Evolutionary conservation across 306 rosid species (phyloP).

Genomic region (Quercus rubra): DNA sequence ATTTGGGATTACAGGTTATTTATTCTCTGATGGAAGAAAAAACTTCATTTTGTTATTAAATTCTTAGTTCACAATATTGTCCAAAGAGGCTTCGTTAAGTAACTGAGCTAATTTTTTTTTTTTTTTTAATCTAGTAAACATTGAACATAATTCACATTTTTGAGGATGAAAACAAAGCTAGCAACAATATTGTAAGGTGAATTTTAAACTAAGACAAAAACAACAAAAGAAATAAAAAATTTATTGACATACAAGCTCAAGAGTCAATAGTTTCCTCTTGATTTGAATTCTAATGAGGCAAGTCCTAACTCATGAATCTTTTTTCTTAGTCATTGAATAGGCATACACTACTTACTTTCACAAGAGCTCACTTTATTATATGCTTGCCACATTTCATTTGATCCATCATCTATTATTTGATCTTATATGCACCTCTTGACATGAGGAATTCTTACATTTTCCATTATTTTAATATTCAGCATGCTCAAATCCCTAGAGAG

Average conservation of each 20-base stretch:
- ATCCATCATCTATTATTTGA: not conserved
- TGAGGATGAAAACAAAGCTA: not conserved
- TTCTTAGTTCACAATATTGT: too few relatives aligned
- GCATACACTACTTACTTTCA: not conserved
- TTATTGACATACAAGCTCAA: not conserved
- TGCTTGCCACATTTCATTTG: not conserved
- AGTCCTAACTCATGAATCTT: not conserved
- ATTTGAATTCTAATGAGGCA: not conserved
- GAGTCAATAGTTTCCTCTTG: not conserved
- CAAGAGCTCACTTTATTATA: not conserved
- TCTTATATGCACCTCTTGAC: not conserved
- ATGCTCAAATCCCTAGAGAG: constrained; percentile 99
- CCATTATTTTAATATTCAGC: constrained; percentile 39
- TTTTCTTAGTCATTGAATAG: not conserved
- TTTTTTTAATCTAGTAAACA: not conserved
- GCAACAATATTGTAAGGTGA: not conserved
- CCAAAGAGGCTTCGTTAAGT: too few relatives aligned
- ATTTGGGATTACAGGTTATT: too few relatives aligned
- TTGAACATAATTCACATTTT: not conserved
- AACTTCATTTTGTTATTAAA: too few relatives aligned
- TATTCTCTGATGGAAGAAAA: too few relatives aligned
- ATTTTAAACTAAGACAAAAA: not conserved
- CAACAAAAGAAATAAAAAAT: too few relatives aligned
- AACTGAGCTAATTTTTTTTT: too few relatives aligned
- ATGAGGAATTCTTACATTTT: not conserved